Percentiles rank a stretch among this genome's conserved stretches.
These are phyloP conservation scores for Claviceps digitariae DNA, from an alignment of 2,329 filamentous ascomycete species.

Conservation along the genomic window DNA sequence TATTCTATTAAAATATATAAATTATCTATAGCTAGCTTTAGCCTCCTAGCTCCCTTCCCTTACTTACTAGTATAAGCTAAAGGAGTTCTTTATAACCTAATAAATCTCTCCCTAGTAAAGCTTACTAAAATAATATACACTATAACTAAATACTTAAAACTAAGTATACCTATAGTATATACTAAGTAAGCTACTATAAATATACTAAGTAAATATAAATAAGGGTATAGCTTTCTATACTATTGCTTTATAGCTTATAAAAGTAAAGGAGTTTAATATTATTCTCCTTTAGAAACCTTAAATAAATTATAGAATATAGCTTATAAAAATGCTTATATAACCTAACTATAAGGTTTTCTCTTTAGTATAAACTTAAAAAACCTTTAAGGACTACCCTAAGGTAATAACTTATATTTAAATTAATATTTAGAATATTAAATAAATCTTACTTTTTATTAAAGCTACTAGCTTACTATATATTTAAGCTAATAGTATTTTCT, in stretches of 20 bases:
- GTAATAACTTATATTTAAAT: not conserved
- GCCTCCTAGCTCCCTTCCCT: no score
- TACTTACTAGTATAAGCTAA: no score
- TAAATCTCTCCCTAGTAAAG: no score
- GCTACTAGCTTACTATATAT: no score
- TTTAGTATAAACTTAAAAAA: not conserved
- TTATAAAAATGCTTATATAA: not conserved
- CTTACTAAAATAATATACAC: no score
- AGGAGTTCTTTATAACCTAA: no score
- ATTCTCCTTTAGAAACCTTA: not conserved
- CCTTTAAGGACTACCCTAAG: not conserved
- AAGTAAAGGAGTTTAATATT: not conserved
- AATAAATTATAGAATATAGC: not conserved
- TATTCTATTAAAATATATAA: no score
- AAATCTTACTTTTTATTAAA: no score
- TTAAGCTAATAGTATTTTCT: not conserved
- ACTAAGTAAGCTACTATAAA: not conserved
- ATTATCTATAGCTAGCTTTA: no score
- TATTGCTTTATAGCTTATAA: not conserved
- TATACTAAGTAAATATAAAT: not conserved
- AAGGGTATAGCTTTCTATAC: not conserved
- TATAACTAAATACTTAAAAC: not conserved
- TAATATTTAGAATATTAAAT: not conserved
- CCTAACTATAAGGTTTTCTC: not conserved
- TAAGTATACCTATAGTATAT: not conserved